Percentiles rank a stretch among this genome's conserved stretches.
Conservation (phyloP, 1,284 basidiomycete species). For the Puccinia hordei region DNA sequence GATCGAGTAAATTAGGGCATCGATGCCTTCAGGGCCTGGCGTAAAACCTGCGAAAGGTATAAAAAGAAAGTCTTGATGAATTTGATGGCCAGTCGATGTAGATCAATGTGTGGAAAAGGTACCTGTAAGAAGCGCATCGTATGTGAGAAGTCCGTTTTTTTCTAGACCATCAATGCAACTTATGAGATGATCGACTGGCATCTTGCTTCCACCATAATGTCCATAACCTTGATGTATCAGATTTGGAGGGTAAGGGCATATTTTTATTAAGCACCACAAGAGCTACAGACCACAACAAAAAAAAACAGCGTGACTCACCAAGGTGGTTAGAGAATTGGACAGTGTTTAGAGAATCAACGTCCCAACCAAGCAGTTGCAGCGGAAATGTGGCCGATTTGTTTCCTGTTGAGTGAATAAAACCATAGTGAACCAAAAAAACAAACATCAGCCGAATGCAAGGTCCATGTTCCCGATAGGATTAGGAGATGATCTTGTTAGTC, state of each 20-base stretch:
- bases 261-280: neutral
- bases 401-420: conserved; percentile 62
- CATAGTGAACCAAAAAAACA: neutral
- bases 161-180: conserved; percentile 44
- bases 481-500: conserved; percentile 9
- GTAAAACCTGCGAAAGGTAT: conserved; percentile 29
- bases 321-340: conserved; percentile 89
- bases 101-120: neutral
- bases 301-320: conserved; percentile 63
- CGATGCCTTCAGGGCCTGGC: conserved; percentile 39
- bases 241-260: neutral
- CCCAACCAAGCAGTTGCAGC: conserved; percentile 88
- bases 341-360: conserved; percentile 94
- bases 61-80: neutral
- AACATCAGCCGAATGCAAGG: neutral
- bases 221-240: conserved; percentile 20
- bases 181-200: conserved; percentile 33
- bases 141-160: conserved; percentile 25
- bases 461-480: neutral
- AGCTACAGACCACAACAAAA: neutral
- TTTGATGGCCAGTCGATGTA: neutral
- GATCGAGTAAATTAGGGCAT: conserved; percentile 22
- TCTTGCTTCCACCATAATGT: conserved; percentile 38
- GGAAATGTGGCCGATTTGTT: conserved; percentile 86
- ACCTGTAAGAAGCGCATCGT: conserved; percentile 42